Evolutionary conservation across 2,329 filamentous ascomycete species (phyloP).

Genomic region (Madurella fahalii): DNA sequence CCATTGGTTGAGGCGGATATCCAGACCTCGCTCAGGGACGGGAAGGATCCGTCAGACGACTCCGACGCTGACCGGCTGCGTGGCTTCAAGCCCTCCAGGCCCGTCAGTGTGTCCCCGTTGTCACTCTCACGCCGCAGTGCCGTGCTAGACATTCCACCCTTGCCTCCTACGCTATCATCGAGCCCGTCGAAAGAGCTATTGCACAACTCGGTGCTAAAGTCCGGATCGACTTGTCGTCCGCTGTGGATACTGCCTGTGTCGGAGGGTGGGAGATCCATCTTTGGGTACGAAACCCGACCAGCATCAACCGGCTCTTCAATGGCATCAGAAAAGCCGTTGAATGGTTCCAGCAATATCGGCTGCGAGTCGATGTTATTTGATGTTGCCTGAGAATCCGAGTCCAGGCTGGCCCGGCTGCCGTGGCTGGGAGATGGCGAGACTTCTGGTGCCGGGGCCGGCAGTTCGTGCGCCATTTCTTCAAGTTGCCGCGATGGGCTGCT

Average conservation of each 20-base stretch:
- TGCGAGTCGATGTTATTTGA: slow-evolving; percentile 21
- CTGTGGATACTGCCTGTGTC: slow-evolving; percentile 42
- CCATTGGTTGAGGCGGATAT: slow-evolving; percentile 34
- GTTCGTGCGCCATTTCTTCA: slow-evolving; percentile 25
- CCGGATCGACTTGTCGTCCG: slow-evolving; percentile 48
- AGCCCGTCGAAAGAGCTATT: slow-evolving; percentile 27
- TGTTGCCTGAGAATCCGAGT: slow-evolving; percentile 5
- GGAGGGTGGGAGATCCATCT: slow-evolving; percentile 31
- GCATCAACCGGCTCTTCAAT: slow-evolving; percentile 15
- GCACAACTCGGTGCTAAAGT: slow-evolving; percentile 35
- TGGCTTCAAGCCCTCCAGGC: neutral
- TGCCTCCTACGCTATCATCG: slow-evolving; percentile 7
- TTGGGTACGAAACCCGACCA: slow-evolving; percentile 29
- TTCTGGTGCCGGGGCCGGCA: neutral
- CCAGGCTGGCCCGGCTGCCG: neutral
- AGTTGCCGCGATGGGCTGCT: slow-evolving; percentile 32
- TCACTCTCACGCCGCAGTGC: neutral
- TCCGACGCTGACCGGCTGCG: neutral
- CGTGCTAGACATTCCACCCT: neutral
- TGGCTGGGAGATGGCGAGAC: slow-evolving; percentile 2
- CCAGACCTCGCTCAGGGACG: slow-evolving; percentile 40
- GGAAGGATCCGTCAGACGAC: slow-evolving; percentile 22
- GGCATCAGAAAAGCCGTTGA: slow-evolving; percentile 25
- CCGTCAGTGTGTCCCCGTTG: neutral
- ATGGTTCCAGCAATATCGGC: slow-evolving; percentile 21